Conservation (phyloP, 768 basidiomycete species). For the Boletellus emodensis region DNA sequence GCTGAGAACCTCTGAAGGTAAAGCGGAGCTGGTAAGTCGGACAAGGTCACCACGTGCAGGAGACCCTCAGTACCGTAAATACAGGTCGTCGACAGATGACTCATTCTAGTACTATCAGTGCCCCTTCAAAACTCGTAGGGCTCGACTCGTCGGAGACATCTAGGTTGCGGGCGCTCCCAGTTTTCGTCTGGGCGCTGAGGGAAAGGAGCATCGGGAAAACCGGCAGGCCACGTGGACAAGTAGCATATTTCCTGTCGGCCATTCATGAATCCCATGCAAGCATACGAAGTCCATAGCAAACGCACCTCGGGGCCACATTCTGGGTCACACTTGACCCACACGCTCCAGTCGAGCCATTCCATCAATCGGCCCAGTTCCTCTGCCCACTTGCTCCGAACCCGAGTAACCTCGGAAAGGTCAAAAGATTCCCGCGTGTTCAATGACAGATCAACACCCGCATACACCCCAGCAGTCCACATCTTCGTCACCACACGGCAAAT, state of each 20-base stretch:
- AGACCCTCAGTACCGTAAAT: too few relatives aligned
- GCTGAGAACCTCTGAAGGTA: too few relatives aligned
- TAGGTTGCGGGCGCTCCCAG: conserved; percentile 13
- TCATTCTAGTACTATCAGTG: too few relatives aligned
- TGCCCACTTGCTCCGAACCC: conserved; percentile 30
- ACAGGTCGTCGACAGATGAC: too few relatives aligned
- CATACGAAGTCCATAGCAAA: not conserved
- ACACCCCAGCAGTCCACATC: conserved; percentile 43
- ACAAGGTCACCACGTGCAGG: too few relatives aligned
- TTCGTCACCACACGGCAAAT: conserved; percentile 42
- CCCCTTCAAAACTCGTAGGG: not conserved
- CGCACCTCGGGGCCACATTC: conserved; percentile 42
- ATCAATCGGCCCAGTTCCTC: conserved; percentile 28
- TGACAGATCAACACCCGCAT: conserved; percentile 11
- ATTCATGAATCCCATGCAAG: not conserved
- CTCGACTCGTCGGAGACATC: conserved; percentile 6
- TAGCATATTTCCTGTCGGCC: not conserved
- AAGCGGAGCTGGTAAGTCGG: too few relatives aligned
- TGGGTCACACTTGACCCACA: conserved; percentile 46
- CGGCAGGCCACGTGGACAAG: not conserved
- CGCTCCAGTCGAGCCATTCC: conserved; percentile 49
- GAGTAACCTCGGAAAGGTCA: not conserved
- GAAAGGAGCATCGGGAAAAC: not conserved
- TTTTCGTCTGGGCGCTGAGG: not conserved
- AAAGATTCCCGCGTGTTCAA: conserved; percentile 2